phyloP scores from a whole-genome alignment of 257 asterid species.

The Primulina tabacum region DNA sequence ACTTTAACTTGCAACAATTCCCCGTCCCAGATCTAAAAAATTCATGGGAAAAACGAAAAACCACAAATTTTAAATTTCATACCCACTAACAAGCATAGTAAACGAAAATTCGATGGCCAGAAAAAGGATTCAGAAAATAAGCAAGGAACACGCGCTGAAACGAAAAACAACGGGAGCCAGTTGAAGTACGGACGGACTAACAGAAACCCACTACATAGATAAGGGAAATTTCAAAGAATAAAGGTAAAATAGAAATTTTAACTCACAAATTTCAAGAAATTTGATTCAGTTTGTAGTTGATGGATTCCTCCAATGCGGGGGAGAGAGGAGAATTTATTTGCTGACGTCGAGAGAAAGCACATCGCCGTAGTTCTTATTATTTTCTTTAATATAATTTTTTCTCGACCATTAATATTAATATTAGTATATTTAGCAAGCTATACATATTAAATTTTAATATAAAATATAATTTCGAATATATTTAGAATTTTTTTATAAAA shows the following conservation, averaged over 20 bases:
- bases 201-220: not conserved
- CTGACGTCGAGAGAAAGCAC: not conserved
- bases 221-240: not conserved
- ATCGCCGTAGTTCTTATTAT: not conserved
- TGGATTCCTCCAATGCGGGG: slow-evolving; percentile 1
- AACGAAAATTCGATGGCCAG: not conserved
- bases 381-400: not conserved
- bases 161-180: not conserved
- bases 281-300: slow-evolving; percentile 16
- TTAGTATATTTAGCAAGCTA: too few relatives aligned
- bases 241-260: not conserved
- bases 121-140: not conserved
- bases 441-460: too few relatives aligned
- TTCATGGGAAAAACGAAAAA: not conserved
- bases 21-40: slow-evolving; percentile 30
- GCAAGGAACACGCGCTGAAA: not conserved
- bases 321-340: not conserved
- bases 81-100: slow-evolving; percentile 7
- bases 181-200: not conserved
- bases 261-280: slow-evolving; percentile 12
- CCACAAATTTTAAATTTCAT: not conserved
- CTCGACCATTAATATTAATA: too few relatives aligned
- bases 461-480: too few relatives aligned
- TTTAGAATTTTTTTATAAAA: too few relatives aligned
- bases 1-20: slow-evolving; percentile 21